Evolutionary conservation across 139 green algal genomes (phyloP).

Genomic region (Volvox africanus): DNA sequence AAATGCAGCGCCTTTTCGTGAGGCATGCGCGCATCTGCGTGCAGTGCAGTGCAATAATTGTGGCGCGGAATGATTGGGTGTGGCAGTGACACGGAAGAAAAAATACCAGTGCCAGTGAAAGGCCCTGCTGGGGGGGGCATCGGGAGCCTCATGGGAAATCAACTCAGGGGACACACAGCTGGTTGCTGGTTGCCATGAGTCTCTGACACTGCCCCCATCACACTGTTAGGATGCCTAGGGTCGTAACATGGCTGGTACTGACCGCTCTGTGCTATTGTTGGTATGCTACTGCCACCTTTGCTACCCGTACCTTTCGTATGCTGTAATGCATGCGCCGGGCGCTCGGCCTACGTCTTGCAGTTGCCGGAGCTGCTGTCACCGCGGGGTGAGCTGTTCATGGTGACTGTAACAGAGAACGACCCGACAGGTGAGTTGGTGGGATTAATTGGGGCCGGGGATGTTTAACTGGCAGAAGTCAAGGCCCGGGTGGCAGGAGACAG

Average conservation of each 20-base stretch:
- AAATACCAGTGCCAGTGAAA: too few species aligned
- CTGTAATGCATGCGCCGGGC: background rate
- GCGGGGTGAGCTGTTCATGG: constrained; percentile 74
- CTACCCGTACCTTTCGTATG: background rate
- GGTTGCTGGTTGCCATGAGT: too few species aligned
- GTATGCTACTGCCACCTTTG: background rate
- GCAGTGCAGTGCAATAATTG: background rate
- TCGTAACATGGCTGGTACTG: background rate
- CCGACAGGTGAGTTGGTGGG: constrained; percentile 64
- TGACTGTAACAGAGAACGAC: constrained; percentile 86
- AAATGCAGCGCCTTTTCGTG: background rate
- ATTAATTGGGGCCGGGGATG: background rate
- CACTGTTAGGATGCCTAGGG: too few species aligned
- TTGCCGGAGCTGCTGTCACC: constrained; percentile 68
- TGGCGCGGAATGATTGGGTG: too few species aligned
- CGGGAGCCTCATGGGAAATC: too few species aligned
- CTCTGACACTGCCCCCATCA: too few species aligned
- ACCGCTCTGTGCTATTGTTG: background rate
- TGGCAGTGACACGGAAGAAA: too few species aligned
- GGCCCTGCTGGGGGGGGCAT: too few species aligned
- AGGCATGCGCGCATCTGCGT: background rate
- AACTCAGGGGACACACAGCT: too few species aligned
- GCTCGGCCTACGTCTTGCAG: constrained; percentile 43
- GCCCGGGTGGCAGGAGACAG: too few species aligned
- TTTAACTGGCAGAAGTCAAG: background rate